phyloP scores from a whole-genome alignment of 2,329 filamentous ascomycete species.

The Xylariales sp. region DNA sequence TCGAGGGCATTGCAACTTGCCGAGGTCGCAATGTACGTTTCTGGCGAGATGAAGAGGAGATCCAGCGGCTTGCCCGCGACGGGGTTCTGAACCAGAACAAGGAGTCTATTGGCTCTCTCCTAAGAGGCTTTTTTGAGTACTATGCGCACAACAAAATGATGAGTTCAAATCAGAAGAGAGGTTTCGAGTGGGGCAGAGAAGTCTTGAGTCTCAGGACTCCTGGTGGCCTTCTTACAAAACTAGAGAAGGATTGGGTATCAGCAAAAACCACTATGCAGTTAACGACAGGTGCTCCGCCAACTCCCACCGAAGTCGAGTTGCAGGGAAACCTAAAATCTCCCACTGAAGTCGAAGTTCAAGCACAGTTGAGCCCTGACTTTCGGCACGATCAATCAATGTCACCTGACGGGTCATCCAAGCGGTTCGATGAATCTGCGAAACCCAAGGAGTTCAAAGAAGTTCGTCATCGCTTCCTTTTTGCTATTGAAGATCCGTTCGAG shows the following conservation, averaged over 20 bases:
- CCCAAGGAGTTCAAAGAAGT: constrained; percentile 58
- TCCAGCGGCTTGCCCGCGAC: constrained; percentile 52
- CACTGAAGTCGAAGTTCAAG: too few species aligned
- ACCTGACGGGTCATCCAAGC: constrained; percentile 7
- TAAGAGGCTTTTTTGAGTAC: constrained; percentile 86
- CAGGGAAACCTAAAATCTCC: constrained; percentile 13
- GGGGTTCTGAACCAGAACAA: constrained; percentile 62
- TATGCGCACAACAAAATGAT: constrained; percentile 61
- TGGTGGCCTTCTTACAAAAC: constrained; percentile 68
- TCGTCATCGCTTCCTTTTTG: constrained; percentile 76
- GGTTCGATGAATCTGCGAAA: constrained; percentile 19
- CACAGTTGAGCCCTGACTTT: constrained; percentile 4
- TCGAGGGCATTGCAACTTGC: constrained; percentile 41
- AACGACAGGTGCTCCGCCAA: constrained; percentile 29
- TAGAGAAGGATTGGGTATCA: constrained; percentile 80
- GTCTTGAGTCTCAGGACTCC: constrained; percentile 72
- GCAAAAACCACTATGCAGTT: constrained; percentile 65
- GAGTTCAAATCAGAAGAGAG: constrained; percentile 44
- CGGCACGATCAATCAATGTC: constrained; percentile 12
- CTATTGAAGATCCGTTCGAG: constrained; percentile 91
- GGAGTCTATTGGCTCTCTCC: constrained; percentile 64
- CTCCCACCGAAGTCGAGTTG: constrained; percentile 13
- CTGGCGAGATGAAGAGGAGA: constrained; percentile 70
- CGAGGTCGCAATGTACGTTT: constrained; percentile 70
- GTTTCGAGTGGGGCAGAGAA: constrained; percentile 77